These are phyloP conservation scores for Fomitopsis schrenkii DNA, from an alignment of 1,284 basidiomycete genomes.

Conservation along the genomic window DNA sequence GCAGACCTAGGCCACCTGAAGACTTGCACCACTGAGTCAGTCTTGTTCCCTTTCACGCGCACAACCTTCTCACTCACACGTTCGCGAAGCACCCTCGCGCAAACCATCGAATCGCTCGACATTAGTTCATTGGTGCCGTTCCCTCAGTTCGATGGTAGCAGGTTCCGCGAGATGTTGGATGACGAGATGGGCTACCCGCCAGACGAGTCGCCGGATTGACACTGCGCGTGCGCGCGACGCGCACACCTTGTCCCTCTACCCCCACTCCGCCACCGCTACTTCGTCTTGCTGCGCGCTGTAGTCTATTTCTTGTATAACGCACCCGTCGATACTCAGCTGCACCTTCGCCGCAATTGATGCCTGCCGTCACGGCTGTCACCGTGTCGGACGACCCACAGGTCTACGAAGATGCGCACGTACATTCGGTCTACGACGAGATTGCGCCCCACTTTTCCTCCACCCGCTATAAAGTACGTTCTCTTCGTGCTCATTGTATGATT, in stretches of 20 bases:
- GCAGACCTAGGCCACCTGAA: constrained; percentile 58
- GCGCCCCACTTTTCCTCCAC: constrained; percentile 92
- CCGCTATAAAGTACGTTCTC: constrained; percentile 74
- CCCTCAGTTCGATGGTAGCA: constrained; percentile 59
- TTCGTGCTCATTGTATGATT: neutral
- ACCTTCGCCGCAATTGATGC: neutral
- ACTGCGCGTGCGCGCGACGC: constrained; percentile 6
- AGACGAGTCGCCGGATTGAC: constrained; percentile 15
- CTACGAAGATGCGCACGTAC: constrained; percentile 78
- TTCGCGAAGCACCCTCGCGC: constrained; percentile 46
- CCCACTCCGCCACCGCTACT: constrained; percentile 1
- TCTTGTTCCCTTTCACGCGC: constrained; percentile 8
- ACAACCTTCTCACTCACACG: neutral
- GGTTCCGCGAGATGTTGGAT: constrained; percentile 64
- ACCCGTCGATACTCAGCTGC: constrained; percentile 1
- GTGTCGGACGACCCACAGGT: constrained; percentile 42
- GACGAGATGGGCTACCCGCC: constrained; percentile 64
- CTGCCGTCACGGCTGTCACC: constrained; percentile 34
- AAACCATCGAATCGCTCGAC: constrained; percentile 48
- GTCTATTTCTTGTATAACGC: constrained; percentile 8
- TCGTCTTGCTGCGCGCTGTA: neutral
- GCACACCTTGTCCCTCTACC: neutral
- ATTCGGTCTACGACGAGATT: constrained; percentile 87
- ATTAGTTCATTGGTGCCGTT: constrained; percentile 47
- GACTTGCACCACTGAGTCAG: constrained; percentile 59